Percentiles rank a stretch among this genome's conserved stretches.
These are phyloP conservation scores for Ehretia macrophylla DNA, from an alignment of 257 asterid species.

Conservation along the genomic window DNA sequence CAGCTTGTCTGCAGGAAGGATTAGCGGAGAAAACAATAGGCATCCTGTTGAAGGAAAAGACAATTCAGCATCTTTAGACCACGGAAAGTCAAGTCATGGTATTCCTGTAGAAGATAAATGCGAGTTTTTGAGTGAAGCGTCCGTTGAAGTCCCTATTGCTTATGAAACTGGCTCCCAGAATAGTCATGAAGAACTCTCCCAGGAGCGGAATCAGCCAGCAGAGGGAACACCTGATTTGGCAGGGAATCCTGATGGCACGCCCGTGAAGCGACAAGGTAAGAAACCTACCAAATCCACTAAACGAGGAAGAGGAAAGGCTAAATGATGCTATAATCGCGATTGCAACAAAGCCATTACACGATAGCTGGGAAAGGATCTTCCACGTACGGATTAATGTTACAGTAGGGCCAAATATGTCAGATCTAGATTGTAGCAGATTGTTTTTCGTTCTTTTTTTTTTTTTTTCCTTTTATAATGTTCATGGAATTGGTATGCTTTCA, in stretches of 20 bases:
- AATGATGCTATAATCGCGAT: background rate
- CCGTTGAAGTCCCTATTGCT: conserved; percentile 47
- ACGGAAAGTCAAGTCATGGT: conserved; percentile 9
- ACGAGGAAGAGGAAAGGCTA: conserved; percentile 38
- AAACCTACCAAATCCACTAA: conserved; percentile 24
- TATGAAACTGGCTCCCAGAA: conserved; percentile 38
- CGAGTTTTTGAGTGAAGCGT: conserved; percentile 42
- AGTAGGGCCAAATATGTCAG: background rate
- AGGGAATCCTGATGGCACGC: conserved; percentile 9
- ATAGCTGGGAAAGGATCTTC: background rate
- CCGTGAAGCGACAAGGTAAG: conserved; percentile 35
- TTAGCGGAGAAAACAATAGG: conserved; percentile 15
- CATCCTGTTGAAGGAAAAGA: conserved; percentile 19
- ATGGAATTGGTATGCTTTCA: too few species aligned
- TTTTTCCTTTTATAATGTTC: too few species aligned
- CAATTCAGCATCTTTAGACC: conserved; percentile 1
- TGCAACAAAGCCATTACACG: background rate
- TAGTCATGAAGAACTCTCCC: conserved; percentile 33
- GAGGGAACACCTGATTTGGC: conserved; percentile 6
- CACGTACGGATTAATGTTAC: background rate
- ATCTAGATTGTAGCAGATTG: background rate
- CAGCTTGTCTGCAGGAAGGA: conserved; percentile 39
- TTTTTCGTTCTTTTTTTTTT: background rate
- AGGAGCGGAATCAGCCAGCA: conserved; percentile 27
- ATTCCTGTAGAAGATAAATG: conserved; percentile 26